Evolutionary conservation across 768 basidiomycete species (phyloP).

Genomic region (Royoungia palumana): DNA sequence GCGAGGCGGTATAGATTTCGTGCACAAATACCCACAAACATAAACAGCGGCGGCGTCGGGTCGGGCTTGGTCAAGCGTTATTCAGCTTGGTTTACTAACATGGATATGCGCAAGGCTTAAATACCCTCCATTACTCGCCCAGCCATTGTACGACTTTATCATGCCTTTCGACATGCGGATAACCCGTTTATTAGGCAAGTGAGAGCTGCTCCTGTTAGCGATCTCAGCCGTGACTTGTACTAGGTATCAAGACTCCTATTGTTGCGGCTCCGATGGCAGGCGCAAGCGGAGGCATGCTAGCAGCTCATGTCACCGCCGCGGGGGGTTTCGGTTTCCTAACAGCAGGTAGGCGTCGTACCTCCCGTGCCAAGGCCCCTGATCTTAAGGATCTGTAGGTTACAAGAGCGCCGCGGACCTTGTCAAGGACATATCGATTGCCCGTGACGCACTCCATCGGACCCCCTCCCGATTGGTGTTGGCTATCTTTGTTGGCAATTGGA

Average conservation of each 20-base stretch:
- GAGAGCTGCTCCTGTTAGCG: background rate
- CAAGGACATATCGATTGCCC: constrained; percentile 53
- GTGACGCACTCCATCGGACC: constrained; percentile 38
- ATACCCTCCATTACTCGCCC: too few relatives aligned
- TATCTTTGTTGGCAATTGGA: constrained; percentile 74
- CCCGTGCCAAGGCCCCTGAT: too few relatives aligned
- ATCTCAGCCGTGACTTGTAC: background rate
- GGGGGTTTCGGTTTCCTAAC: constrained; percentile 78
- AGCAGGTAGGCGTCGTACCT: constrained; percentile 41
- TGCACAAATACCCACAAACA: constrained; percentile 37
- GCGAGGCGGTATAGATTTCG: constrained; percentile 16
- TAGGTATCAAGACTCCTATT: constrained; percentile 58
- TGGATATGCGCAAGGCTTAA: too few relatives aligned
- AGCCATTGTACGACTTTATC: background rate
- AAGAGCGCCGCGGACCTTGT: constrained; percentile 41
- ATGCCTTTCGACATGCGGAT: constrained; percentile 37
- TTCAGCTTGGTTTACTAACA: too few relatives aligned
- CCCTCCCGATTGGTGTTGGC: constrained; percentile 66
- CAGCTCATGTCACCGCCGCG: constrained; percentile 57
- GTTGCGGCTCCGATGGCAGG: constrained; percentile 70
- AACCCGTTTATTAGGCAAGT: constrained; percentile 51
- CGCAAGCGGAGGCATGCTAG: constrained; percentile 58
- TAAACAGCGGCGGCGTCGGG: background rate
- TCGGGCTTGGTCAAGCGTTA: too few relatives aligned
- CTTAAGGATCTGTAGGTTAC: constrained; percentile 41